Base-by-base conservation (phyloP, 768 basidiomycete species). In the Candolleomyces aberdarensis region DNA sequence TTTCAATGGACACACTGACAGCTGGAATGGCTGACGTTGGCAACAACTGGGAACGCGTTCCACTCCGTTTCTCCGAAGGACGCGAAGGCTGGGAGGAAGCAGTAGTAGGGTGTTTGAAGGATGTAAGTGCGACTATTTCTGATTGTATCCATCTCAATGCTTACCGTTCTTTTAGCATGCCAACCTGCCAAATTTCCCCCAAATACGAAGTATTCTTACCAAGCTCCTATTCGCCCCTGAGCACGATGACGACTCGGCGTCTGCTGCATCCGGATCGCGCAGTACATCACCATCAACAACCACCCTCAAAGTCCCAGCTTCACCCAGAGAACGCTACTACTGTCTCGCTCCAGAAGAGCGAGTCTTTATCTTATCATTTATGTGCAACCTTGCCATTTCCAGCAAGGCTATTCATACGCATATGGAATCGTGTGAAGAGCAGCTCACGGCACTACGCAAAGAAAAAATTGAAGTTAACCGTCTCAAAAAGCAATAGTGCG, bases 381-480 rank as follows among this genome's bases (percentile, higher is more conserved):
- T 99, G 77, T 90, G 88, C 74, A 93, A 96, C 68, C 75, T 96
- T 55, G 94, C 89, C 0, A 85, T 95, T 26, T 94, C 95, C 22
- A 94, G 92, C 74, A 96, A 94, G 74, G 82, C 86, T 10, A 87
- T 98, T 20, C 91, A 95, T 69, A 74, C 82, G 5, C 91, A 93
- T 67, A 91, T 98, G 85, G 97, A 99, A 67, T 83, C 85, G 49
- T 93, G 92, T 67, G 94, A 96, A 69, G 85, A 91, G 66, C 88
- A 91, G 64, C 73, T 99, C 63, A 98, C 97, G 9, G 92, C 95
- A 29, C 78, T 97, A 39, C 78, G 97, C 64, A 99, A 98, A 75
- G 93, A 96, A 73, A 92, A 96, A 73, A 94, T 96, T 36, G 97
- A 98, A 63, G 86, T 95, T 62, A 97, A 97, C 75, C 83, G 96